Conservation (phyloP, 2,329 filamentous ascomycete species). For the Uncinocarpus reesii region DNA sequence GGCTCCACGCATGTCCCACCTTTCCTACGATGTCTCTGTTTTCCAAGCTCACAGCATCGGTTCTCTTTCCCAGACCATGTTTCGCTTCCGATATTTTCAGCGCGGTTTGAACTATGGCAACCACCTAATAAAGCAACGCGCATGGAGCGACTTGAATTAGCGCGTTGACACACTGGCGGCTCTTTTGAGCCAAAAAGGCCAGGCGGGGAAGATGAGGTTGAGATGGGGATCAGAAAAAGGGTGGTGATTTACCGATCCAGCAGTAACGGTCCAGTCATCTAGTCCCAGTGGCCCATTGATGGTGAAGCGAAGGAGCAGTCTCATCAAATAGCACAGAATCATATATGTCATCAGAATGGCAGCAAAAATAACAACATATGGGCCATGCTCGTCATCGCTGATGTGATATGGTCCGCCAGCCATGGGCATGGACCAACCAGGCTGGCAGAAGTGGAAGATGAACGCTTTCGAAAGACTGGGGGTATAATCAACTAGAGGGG, state of each 20-base stretch:
- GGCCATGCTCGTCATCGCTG: conserved; percentile 15
- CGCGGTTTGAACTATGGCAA: conserved; percentile 15
- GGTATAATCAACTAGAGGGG: too few species aligned
- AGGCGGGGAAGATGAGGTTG: too few species aligned
- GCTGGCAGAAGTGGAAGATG: too few species aligned
- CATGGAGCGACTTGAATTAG: neutral
- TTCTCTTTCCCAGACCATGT: conserved; percentile 15
- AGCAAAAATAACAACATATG: conserved; percentile 15
- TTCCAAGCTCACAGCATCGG: neutral
- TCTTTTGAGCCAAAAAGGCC: too few species aligned
- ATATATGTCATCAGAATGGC: conserved; percentile 16
- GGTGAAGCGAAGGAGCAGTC: conserved; percentile 15
- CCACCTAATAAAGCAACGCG: conserved; percentile 8
- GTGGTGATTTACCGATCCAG: conserved; percentile 13
- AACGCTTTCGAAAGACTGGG: too few species aligned
- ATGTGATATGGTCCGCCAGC: conserved; percentile 13
- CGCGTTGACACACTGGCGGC: neutral
- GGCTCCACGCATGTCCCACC: neutral
- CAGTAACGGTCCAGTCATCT: conserved; percentile 16
- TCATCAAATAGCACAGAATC: conserved; percentile 16
- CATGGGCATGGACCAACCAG: neutral
- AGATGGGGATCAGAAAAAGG: neutral
- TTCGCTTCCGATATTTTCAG: conserved; percentile 16
- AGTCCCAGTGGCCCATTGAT: conserved; percentile 17
- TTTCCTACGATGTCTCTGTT: conserved; percentile 12